Conservation (phyloP, 345 rosid species). For the Leavenworthia alabamica region DNA sequence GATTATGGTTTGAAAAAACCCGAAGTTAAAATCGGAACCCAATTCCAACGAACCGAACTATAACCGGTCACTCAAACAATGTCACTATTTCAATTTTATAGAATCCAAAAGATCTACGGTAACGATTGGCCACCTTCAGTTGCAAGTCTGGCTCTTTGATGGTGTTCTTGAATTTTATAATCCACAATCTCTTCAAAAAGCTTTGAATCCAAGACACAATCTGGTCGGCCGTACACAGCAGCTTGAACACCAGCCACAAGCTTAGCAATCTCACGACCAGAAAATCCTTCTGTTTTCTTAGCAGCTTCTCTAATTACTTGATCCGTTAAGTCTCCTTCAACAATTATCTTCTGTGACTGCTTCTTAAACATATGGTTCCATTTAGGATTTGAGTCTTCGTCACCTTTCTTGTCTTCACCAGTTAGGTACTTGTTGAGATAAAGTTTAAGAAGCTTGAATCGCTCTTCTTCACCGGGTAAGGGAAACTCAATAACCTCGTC, state of each 20-base stretch:
- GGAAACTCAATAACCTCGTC: slow-evolving; percentile 91
- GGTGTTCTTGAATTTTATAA: slow-evolving; percentile 77
- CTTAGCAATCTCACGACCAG: slow-evolving; percentile 93
- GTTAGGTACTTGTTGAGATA: slow-evolving; percentile 63
- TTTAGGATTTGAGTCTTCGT: slow-evolving; percentile 31
- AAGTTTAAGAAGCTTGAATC: slow-evolving; percentile 67
- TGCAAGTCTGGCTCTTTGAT: slow-evolving; percentile 67
- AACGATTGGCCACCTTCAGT: too few species aligned
- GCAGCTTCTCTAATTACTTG: slow-evolving; percentile 73
- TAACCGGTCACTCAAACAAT: slow-evolving; percentile 5
- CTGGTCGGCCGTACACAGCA: slow-evolving; percentile 69
- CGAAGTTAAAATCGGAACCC: background rate
- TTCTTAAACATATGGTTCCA: slow-evolving; percentile 46
- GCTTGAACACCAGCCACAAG: slow-evolving; percentile 90
- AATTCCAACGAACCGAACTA: background rate
- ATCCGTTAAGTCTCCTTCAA: slow-evolving; percentile 57
- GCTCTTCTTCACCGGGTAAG: slow-evolving; percentile 86
- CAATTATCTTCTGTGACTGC: slow-evolving; percentile 55
- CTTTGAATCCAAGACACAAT: slow-evolving; percentile 62
- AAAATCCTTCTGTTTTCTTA: slow-evolving; percentile 72
- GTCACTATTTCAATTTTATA: too few species aligned
- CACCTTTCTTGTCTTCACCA: slow-evolving; percentile 32
- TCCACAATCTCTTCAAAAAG: slow-evolving; percentile 68
- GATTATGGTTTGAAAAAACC: background rate
- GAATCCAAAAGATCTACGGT: too few species aligned